phyloP scores from a whole-genome alignment of 148 eudicot genomes.

The Cornus kousa region DNA sequence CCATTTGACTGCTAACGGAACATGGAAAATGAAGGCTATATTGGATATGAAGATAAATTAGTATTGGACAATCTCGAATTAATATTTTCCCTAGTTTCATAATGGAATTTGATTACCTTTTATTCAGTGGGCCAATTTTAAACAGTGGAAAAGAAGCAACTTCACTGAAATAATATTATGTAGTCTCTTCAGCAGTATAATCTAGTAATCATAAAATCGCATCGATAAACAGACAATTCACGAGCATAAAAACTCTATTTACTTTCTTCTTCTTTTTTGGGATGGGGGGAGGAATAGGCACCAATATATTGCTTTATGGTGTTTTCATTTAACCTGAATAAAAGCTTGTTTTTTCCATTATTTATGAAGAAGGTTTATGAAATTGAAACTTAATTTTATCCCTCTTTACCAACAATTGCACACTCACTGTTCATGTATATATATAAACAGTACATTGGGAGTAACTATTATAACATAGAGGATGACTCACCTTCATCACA shows the following conservation, averaged over 20 bases:
- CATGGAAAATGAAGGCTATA: neutral
- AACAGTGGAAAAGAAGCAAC: too few relatives aligned
- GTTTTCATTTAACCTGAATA: neutral
- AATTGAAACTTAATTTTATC: neutral
- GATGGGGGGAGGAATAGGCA: too few relatives aligned
- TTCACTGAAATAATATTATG: too few relatives aligned
- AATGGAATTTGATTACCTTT: too few relatives aligned
- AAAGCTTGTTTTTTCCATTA: neutral
- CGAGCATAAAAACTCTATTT: too few relatives aligned
- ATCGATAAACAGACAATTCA: too few relatives aligned
- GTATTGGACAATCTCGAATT: neutral
- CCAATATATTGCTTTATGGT: too few relatives aligned
- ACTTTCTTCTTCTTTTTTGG: too few relatives aligned
- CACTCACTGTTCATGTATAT: neutral
- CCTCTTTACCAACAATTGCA: neutral
- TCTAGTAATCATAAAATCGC: too few relatives aligned
- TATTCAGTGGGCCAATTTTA: too few relatives aligned
- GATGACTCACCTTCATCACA: constrained; percentile 77
- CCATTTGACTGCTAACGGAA: neutral
- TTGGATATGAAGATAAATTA: neutral
- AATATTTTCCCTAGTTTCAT: neutral
- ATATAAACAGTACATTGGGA: neutral
- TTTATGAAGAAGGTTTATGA: too few relatives aligned
- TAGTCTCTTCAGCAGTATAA: too few relatives aligned
- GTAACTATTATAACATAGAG: neutral